Conservation (phyloP, 2,329 filamentous ascomycete genomes). For the Tolypocladium inflatum region DNA sequence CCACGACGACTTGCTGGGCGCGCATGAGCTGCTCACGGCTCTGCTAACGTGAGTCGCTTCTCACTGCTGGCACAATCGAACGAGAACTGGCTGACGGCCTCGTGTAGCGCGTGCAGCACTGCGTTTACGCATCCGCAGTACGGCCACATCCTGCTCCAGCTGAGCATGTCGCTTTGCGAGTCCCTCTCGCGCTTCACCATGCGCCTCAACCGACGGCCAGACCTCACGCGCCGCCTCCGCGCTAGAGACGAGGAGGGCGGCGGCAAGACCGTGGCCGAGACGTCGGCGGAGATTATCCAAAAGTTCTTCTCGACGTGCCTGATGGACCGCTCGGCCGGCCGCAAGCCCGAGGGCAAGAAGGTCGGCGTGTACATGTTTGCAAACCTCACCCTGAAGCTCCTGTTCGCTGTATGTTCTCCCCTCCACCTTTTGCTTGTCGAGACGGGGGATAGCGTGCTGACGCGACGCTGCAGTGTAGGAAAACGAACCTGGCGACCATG, state of each 20-base stretch:
- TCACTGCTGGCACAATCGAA: not conserved
- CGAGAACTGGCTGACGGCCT: not conserved
- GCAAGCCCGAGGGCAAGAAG: conserved; percentile 73
- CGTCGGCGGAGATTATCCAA: conserved; percentile 80
- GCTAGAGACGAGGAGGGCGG: conserved; percentile 52
- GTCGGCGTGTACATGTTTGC: conserved; percentile 85
- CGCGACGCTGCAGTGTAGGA: conserved; percentile 50
- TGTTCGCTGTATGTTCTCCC: conserved; percentile 59
- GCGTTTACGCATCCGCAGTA: conserved; percentile 72
- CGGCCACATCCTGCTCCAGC: conserved; percentile 73
- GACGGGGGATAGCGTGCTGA: not conserved
- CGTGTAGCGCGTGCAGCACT: conserved; percentile 63
- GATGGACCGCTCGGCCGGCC: conserved; percentile 63
- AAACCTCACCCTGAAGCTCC: conserved; percentile 78
- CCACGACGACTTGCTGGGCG: conserved; percentile 62
- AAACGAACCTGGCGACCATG: conserved; percentile 74
- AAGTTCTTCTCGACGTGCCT: conserved; percentile 87
- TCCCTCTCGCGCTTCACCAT: conserved; percentile 77
- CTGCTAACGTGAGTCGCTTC: conserved; percentile 57
- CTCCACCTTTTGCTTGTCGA: too few species aligned
- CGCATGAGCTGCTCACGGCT: conserved; percentile 65
- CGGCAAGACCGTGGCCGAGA: conserved; percentile 73
- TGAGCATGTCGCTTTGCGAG: conserved; percentile 72
- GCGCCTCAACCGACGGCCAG: conserved; percentile 69
- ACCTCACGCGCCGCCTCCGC: conserved; percentile 60